Evolutionary conservation across 768 basidiomycete genomes (phyloP), one percentile per base, ranked within the genome.

Genomic region (Amanita inopinata): DNA sequence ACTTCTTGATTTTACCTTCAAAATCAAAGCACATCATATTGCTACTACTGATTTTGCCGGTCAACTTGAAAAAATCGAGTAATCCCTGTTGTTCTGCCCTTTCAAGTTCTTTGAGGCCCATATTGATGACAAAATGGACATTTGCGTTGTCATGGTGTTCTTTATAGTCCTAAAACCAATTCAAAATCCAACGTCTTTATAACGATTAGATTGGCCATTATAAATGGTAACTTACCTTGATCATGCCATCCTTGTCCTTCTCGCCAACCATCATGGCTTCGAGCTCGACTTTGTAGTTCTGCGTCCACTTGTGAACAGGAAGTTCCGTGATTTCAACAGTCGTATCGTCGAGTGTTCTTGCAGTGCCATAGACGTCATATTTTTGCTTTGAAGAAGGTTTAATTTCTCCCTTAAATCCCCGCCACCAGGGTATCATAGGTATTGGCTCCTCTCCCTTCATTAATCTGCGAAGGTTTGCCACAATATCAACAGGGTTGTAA

Each of bases 21-120:
- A 87, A 76, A 61, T 99, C 94, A 61, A 99, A 99, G 63, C 90
- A 92, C 12, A 98, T 96, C 96, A 99, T 98, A 66, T 99, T 99
- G 58, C 78, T 75, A 11, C 90, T 96, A 60, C 72, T 84, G 59
- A 99, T 64, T 59, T 92, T 87, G 35, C 73, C 62, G 10, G 78
- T 78, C 48, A 97, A 66, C 62, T 91, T 94, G 80, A 99, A 97
- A 59, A 78, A 87, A 60, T 96, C 93, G 23, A 80, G 53, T 23
- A 99, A 64, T 2, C 94, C 94, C 56, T 96, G 89, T 47, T 76
- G 73, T 57, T 94, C 90, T 2, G 91, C 91, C 59, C 86, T 86
- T 51, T 85, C 74, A 49, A 96, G 73, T 46, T 83, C 82, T 49
- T 83, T 83, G 34, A 81, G 76, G 2, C 66, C 65, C 82, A 98